Conservation (phyloP, 352 stramenopile genomes). For the Phytophthora citrophthora region DNA sequence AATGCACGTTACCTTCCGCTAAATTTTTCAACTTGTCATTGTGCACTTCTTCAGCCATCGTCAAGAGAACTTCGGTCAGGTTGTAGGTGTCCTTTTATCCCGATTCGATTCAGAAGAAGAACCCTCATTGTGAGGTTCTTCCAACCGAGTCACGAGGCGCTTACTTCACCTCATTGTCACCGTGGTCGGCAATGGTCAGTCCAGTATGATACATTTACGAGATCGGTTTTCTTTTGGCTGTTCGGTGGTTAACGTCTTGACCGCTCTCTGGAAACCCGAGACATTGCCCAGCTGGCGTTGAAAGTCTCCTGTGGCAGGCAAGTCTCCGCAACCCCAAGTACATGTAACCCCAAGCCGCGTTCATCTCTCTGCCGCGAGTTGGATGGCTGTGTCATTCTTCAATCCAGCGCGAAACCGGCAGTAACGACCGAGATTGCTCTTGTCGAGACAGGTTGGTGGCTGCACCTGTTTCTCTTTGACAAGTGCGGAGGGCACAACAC, state of each 20-base stretch:
- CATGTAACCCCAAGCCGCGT: slow-evolving; percentile 13
- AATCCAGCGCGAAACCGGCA: slow-evolving; percentile 30
- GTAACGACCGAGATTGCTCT: slow-evolving; percentile 23
- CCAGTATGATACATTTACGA: slow-evolving; percentile 14
- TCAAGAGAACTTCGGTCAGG: neutral
- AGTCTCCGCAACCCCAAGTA: slow-evolving; percentile 9
- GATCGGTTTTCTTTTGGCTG: slow-evolving; percentile 31
- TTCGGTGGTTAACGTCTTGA: slow-evolving; percentile 14
- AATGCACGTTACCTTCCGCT: no score
- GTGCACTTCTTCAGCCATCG: neutral
- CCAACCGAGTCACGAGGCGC: no score
- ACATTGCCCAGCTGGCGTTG: slow-evolving; percentile 34
- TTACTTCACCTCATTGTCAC: neutral
- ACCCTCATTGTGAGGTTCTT: no score
- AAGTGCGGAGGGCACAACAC: neutral
- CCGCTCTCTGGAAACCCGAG: slow-evolving; percentile 29
- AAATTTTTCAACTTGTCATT: no score
- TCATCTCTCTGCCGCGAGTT: slow-evolving; percentile 30
- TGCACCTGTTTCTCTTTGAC: slow-evolving; percentile 29
- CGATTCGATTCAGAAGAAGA: neutral
- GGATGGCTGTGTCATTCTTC: slow-evolving; percentile 16
- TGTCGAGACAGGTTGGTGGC: slow-evolving; percentile 39
- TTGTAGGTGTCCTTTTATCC: neutral
- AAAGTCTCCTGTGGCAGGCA: slow-evolving; percentile 4
- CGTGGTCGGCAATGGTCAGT: slow-evolving; percentile 4